Conservation (phyloP, 2,329 filamentous ascomycete genomes). For the Diaporthe citrichinensis region DNA sequence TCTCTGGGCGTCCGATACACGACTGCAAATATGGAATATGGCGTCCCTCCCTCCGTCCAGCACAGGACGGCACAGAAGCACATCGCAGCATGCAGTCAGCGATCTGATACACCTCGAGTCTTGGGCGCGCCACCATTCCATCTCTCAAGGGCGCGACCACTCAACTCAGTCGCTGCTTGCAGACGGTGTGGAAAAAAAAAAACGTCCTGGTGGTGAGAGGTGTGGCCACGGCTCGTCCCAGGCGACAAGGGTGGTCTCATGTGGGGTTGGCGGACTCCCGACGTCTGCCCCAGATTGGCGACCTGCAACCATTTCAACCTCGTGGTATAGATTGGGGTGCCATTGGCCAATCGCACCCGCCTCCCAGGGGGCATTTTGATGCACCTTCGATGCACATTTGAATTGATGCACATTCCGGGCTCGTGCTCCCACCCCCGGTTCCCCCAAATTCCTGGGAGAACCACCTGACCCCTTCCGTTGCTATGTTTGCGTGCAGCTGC, state of each 20-base stretch:
- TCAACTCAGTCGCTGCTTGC: constrained; percentile 3
- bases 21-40: constrained; percentile 23
- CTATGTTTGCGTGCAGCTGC: background rate
- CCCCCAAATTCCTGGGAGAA: background rate
- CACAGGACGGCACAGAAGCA: background rate
- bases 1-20: constrained; percentile 1
- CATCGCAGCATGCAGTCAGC: constrained; percentile 24
- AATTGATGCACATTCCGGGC: constrained; percentile 14
- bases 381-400: background rate
- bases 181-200: background rate
- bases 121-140: constrained; percentile 13
- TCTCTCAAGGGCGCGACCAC: too few relatives aligned
- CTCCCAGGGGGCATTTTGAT: background rate
- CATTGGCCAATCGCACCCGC: constrained; percentile 30
- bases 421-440: constrained; percentile 7
- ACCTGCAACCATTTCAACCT: constrained; percentile 24
- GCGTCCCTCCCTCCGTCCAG: constrained; percentile 12
- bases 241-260: constrained; percentile 21
- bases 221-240: constrained; percentile 28
- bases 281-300: constrained; percentile 26
- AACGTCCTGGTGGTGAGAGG: background rate
- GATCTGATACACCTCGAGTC: constrained; percentile 26
- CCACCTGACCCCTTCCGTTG: background rate
- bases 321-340: constrained; percentile 32
- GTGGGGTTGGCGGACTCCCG: constrained; percentile 18